A percentile compares a stretch with the other conserved stretches of the same genome.
phyloP scores from a whole-genome alignment of 1,284 basidiomycete species.

The Ceratobasidium sp. region DNA sequence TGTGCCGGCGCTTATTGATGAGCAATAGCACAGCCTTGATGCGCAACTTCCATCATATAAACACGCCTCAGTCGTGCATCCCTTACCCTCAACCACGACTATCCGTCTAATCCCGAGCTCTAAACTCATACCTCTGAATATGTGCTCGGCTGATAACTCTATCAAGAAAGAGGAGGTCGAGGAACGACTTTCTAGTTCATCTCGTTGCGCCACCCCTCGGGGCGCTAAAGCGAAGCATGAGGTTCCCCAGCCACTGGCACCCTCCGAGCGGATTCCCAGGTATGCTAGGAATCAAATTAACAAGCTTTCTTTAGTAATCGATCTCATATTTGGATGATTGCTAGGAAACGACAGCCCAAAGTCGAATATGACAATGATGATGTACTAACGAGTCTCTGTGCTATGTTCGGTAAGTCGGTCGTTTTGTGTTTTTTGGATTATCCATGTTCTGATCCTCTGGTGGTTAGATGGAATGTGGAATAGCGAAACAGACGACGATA shows the following conservation, averaged over 20 bases:
- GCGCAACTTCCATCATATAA: not conserved
- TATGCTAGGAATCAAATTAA: not conserved
- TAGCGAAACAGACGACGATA: constrained; percentile 2
- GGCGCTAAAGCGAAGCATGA: constrained; percentile 10
- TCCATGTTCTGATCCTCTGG: not conserved
- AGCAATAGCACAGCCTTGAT: constrained; percentile 1
- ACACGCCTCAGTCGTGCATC: not conserved
- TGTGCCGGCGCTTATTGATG: not conserved
- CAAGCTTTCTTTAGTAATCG: not conserved
- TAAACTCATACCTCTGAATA: not conserved
- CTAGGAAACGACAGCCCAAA: not conserved
- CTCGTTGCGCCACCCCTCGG: not conserved
- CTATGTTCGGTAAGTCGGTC: not conserved
- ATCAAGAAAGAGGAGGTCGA: not conserved
- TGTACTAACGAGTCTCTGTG: not conserved
- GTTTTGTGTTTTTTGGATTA: not conserved
- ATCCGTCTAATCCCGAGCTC: too few species aligned
- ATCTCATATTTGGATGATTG: not conserved
- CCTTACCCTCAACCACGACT: constrained; percentile 13
- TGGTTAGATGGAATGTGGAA: not conserved
- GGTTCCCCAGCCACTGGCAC: not conserved
- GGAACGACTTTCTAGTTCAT: not conserved
- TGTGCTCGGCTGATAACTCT: not conserved
- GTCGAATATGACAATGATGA: not conserved
- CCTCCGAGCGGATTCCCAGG: not conserved